Conservation (phyloP, 2,329 filamentous ascomycete genomes). For the Ophiostoma sp. region DNA sequence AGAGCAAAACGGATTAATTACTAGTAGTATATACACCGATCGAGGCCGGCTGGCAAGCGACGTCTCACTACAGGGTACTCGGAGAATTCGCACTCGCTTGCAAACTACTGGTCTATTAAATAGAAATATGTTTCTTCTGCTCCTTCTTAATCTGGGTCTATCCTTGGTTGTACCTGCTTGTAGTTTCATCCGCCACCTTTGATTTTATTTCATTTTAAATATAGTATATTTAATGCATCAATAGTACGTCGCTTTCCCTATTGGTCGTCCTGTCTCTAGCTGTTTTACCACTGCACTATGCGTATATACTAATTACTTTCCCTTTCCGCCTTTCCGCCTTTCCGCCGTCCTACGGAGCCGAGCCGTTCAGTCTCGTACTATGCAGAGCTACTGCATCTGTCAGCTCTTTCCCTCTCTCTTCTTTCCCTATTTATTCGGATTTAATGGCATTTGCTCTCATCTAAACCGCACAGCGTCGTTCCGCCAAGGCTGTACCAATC, state of each 20-base stretch:
- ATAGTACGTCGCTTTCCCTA: neutral
- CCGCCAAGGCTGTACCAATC: too few species aligned
- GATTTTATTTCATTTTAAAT: neutral
- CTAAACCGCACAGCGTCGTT: too few species aligned
- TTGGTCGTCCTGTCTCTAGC: neutral
- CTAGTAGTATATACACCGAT: too few species aligned
- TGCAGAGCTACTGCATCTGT: too few species aligned
- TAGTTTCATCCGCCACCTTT: neutral
- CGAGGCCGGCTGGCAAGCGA: neutral
- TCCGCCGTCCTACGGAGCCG: constrained; percentile 3
- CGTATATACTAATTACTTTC: neutral
- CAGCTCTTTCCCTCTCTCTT: too few species aligned
- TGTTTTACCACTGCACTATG: neutral
- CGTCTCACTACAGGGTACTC: neutral
- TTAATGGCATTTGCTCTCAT: too few species aligned
- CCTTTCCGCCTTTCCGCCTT: neutral
- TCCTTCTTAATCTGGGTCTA: neutral
- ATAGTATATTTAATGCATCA: neutral
- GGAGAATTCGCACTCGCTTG: neutral
- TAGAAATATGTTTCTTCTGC: neutral
- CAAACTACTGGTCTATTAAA: neutral
- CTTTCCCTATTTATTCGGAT: too few species aligned
- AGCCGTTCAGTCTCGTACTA: neutral
- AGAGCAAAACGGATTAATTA: too few species aligned
- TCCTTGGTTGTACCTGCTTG: neutral